Conservation (phyloP, 305 asterid genomes). For the Fraxinus greggii region DNA sequence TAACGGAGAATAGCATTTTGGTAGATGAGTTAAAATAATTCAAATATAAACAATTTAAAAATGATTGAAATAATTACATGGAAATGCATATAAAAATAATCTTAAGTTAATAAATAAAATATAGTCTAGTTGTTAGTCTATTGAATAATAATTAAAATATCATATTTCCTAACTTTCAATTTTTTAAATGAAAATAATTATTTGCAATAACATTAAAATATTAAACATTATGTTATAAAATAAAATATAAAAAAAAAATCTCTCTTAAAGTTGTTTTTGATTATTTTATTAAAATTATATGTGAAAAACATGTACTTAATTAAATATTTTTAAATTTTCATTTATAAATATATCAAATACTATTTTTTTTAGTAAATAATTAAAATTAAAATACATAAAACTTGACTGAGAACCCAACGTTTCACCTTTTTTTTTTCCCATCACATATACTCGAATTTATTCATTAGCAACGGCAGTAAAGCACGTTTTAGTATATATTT, state of each 20-base stretch:
- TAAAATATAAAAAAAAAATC: background rate
- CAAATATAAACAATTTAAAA: background rate
- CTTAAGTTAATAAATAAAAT: background rate
- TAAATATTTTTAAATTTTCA: too few relatives aligned
- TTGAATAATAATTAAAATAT: background rate
- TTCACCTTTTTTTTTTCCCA: too few relatives aligned
- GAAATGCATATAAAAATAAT: background rate
- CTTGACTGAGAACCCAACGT: too few relatives aligned
- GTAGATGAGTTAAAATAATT: background rate
- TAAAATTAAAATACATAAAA: too few relatives aligned
- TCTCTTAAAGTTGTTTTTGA: background rate
- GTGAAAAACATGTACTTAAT: background rate
- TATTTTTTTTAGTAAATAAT: too few relatives aligned
- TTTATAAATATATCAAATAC: too few relatives aligned
- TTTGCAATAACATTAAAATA: background rate
- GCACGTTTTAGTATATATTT: too few relatives aligned
- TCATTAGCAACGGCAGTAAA: too few relatives aligned
- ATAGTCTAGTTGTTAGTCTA: background rate
- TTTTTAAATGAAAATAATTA: background rate
- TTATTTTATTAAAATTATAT: background rate
- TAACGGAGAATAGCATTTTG: background rate
- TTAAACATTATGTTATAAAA: too few relatives aligned
- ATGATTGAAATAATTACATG: background rate
- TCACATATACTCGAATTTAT: too few relatives aligned
- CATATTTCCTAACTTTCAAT: background rate